phyloP scores from a whole-genome alignment of 78 protist genomes.

The Bigelowiella natans region DNA sequence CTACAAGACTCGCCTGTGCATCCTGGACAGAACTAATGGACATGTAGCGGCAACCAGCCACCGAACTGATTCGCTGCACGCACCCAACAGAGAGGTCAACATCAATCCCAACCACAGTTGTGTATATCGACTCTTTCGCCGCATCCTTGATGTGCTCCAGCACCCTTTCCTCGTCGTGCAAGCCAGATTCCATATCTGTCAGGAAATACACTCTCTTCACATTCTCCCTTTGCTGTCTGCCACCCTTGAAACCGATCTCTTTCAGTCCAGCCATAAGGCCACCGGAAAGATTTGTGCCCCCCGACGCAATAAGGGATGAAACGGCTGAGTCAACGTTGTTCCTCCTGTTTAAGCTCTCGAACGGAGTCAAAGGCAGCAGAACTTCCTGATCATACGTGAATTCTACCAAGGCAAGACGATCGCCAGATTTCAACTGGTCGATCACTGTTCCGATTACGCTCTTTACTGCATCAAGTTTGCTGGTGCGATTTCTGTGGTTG shows the following conservation, averaged over 20 bases:
- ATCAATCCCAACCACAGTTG: background rate
- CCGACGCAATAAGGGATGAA: too few species aligned
- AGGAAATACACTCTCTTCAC: background rate
- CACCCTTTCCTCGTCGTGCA: background rate
- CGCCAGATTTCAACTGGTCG: background rate
- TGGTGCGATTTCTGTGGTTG: too few species aligned
- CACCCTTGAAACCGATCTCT: too few species aligned
- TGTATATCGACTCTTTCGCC: background rate
- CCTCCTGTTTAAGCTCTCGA: too few species aligned
- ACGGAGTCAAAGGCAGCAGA: too few species aligned
- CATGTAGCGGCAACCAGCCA: background rate
- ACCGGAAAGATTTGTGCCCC: too few species aligned
- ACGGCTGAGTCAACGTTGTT: too few species aligned
- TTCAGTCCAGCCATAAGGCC: too few species aligned
- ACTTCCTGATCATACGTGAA: too few species aligned
- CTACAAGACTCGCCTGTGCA: background rate
- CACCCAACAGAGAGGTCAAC: background rate
- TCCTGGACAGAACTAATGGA: background rate
- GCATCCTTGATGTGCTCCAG: background rate
- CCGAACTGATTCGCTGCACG: too few species aligned
- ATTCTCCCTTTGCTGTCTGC: background rate
- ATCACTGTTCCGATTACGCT: background rate
- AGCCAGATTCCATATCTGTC: background rate
- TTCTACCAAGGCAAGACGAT: background rate
- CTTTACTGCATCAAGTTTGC: background rate